Percentiles rank a stretch among this genome's conserved stretches.
Conservation (phyloP, 1,139 yeast genomes). For the Saccharomyces hybrid region DNA sequence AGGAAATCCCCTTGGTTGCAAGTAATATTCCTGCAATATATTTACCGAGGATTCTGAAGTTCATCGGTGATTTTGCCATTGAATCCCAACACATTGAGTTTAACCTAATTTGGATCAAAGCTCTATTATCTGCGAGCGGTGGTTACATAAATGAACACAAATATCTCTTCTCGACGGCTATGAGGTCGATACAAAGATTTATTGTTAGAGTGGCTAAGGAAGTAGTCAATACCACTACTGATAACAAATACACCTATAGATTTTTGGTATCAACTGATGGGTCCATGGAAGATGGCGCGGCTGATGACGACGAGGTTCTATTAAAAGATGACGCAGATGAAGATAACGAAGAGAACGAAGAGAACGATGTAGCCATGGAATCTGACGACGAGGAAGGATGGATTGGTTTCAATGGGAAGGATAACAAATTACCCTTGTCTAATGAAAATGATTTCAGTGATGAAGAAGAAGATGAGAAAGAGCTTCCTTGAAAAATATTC, state of each 20-base stretch:
- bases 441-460: conserved; percentile 18
- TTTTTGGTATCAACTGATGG: conserved; percentile 37
- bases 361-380: conserved; percentile 20
- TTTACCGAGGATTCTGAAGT: conserved; percentile 56
- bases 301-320: conserved; percentile 10
- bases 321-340: conserved; percentile 19
- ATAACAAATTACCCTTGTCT: conserved; percentile 16
- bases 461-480: conserved; percentile 15
- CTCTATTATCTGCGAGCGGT: conserved; percentile 67
- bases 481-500: neutral
- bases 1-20: conserved; percentile 60
- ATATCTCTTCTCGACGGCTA: conserved; percentile 55
- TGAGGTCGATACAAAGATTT: conserved; percentile 70
- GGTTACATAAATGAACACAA: conserved; percentile 56
- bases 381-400: conserved; percentile 27
- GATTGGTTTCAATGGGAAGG: conserved; percentile 26
- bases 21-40: conserved; percentile 70
- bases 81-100: conserved; percentile 85
- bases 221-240: conserved; percentile 47
- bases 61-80: conserved; percentile 62
- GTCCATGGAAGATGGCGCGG: conserved; percentile 18
- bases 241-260: conserved; percentile 47
- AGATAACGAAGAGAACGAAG: conserved; percentile 29
- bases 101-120: conserved; percentile 72
- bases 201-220: conserved; percentile 71